Conservation (phyloP, 352 stramenopile genomes). For the Achlya hypogyna region DNA sequence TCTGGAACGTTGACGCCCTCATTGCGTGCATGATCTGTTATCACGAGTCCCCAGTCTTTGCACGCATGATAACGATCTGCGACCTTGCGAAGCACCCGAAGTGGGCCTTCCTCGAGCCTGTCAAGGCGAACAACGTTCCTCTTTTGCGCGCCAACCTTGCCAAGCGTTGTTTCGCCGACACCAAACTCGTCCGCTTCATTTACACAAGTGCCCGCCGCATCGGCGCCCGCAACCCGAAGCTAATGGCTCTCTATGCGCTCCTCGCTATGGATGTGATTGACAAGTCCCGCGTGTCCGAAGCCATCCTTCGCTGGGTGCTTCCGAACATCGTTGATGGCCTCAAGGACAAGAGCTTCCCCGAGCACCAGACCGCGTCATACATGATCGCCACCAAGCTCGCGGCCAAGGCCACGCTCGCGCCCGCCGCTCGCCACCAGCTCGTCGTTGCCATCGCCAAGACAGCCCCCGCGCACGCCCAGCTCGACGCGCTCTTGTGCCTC, state of each 20-base stretch:
- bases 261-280: constrained; percentile 77
- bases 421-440: constrained; percentile 4
- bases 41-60: constrained; percentile 80
- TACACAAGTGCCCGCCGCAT: constrained; percentile 54
- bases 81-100: constrained; percentile 73
- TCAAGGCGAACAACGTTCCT: constrained; percentile 61
- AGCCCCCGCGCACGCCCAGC: constrained; percentile 33
- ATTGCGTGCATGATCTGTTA: constrained; percentile 77
- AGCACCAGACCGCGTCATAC: constrained; percentile 73
- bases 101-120: constrained; percentile 75
- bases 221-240: constrained; percentile 53
- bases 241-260: constrained; percentile 80
- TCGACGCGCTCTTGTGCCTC: constrained; percentile 13
- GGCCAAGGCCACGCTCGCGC: constrained; percentile 62
- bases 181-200: constrained; percentile 67
- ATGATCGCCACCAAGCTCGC: constrained; percentile 80
- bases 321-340: constrained; percentile 63
- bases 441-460: constrained; percentile 34
- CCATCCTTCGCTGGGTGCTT: constrained; percentile 68
- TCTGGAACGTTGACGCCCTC: constrained; percentile 76
- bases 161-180: constrained; percentile 60
- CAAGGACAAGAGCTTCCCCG: constrained; percentile 51
- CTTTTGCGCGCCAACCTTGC: constrained; percentile 60
- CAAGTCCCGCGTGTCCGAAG: constrained; percentile 43
- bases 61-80: constrained; percentile 55